Evolutionary conservation across 164 flowering plant species (phyloP).

Genomic region (Aristolochia fimbriata): DNA sequence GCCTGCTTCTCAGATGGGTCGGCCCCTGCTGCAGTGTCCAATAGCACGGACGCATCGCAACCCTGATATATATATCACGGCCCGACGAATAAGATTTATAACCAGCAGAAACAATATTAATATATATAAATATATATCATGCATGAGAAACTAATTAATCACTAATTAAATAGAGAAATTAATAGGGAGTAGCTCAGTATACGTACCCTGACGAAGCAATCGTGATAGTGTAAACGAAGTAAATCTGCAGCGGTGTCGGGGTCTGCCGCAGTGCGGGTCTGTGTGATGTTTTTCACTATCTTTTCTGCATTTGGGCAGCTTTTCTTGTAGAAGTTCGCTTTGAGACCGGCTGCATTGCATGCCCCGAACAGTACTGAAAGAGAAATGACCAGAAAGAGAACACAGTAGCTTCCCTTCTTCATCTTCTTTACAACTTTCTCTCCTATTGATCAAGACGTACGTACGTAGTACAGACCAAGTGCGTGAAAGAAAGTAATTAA

Average conservation of each 20-base stretch:
- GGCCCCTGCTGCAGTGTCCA: constrained; percentile 4
- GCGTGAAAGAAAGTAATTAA: too few relatives aligned
- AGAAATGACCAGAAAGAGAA: background rate
- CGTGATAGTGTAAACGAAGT: constrained; percentile 19
- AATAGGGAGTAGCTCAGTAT: too few relatives aligned
- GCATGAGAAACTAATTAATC: too few relatives aligned
- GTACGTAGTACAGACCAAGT: too few relatives aligned
- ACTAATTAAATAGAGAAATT: too few relatives aligned
- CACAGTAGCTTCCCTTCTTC: too few relatives aligned
- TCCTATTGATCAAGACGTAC: too few relatives aligned
- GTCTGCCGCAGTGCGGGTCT: constrained; percentile 7
- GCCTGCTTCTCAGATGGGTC: constrained; percentile 14
- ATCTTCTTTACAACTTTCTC: too few relatives aligned
- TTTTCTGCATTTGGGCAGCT: constrained; percentile 21
- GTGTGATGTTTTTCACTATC: constrained; percentile 14
- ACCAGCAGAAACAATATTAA: too few relatives aligned
- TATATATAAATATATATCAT: too few relatives aligned
- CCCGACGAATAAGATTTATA: too few relatives aligned
- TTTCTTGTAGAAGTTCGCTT: constrained; percentile 13
- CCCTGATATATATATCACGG: constrained; percentile 2
- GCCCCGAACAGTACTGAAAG: constrained; percentile 3
- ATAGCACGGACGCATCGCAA: constrained; percentile 8
- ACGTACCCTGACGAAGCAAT: constrained; percentile 24
- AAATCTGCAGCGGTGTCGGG: constrained; percentile 12
- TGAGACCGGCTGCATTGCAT: constrained; percentile 9